phyloP scores from a whole-genome alignment of 2,329 filamentous ascomycete genomes.

The Neonectria faginata region DNA sequence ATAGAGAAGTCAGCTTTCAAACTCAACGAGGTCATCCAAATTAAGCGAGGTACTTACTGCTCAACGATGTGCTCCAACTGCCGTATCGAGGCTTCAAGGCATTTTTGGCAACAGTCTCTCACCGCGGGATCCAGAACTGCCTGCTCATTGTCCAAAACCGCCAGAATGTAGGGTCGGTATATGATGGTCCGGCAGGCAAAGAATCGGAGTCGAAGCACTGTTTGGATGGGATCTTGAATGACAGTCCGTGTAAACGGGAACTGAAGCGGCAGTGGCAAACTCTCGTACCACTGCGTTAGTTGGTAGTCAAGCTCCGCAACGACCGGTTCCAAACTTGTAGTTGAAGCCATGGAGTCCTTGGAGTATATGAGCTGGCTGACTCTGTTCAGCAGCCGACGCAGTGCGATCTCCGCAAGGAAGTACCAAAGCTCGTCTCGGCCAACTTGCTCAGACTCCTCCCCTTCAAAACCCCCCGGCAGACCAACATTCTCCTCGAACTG shows the following conservation, averaged over 20 bases:
- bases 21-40: constrained; percentile 6
- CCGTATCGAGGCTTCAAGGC: constrained; percentile 81
- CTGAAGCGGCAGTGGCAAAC: constrained; percentile 77
- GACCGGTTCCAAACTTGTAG: constrained; percentile 79
- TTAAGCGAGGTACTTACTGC: constrained; percentile 68
- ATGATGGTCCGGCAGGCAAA: constrained; percentile 90
- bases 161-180: constrained; percentile 84
- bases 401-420: constrained; percentile 84
- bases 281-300: constrained; percentile 86
- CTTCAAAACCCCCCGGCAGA: constrained; percentile 81
- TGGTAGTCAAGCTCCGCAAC: constrained; percentile 86
- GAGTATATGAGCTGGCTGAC: constrained; percentile 85
- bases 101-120: constrained; percentile 82
- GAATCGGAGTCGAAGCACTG: constrained; percentile 81
- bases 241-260: constrained; percentile 78
- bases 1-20: constrained; percentile 32
- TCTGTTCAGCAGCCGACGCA: constrained; percentile 80
- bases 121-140: constrained; percentile 78
- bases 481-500: constrained; percentile 85
- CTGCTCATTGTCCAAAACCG: constrained; percentile 82
- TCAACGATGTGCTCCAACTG: constrained; percentile 83
- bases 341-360: constrained; percentile 77
- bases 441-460: constrained; percentile 71
- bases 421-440: constrained; percentile 87
- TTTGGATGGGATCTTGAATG: constrained; percentile 80